Percentiles rank a stretch among this genome's conserved stretches.
Conservation (phyloP, 116 monocot genomes). For the Cymodocea nodosa region DNA sequence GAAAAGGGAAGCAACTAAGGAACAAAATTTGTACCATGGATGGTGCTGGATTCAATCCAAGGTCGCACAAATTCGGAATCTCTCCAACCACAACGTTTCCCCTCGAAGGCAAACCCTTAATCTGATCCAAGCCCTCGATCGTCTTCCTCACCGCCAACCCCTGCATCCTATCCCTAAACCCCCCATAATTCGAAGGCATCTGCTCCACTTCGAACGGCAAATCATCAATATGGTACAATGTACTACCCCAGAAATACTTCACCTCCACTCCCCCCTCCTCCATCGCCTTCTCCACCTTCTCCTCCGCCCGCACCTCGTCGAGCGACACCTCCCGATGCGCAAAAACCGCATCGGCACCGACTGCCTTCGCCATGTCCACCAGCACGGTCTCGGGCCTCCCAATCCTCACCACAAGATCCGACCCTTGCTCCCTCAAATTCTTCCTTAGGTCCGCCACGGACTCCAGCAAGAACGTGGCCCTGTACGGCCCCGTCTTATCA, state of each 20-base stretch:
- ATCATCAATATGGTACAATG: slow-evolving; percentile 62
- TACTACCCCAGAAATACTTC: slow-evolving; percentile 77
- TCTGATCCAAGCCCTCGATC: slow-evolving; percentile 44
- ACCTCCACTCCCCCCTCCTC: slow-evolving; percentile 68
- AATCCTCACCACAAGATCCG: slow-evolving; percentile 51
- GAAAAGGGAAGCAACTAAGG: not conserved
- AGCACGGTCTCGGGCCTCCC: slow-evolving; percentile 48
- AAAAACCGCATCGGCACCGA: slow-evolving; percentile 58
- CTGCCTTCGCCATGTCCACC: slow-evolving; percentile 31
- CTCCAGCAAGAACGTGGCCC: slow-evolving; percentile 46
- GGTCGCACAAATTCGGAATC: slow-evolving; percentile 48
- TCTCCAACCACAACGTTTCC: slow-evolving; percentile 59
- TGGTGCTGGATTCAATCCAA: slow-evolving; percentile 36
- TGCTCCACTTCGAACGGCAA: slow-evolving; percentile 48
- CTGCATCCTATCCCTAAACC: slow-evolving; percentile 47
- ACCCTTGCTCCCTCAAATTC: slow-evolving; percentile 33
- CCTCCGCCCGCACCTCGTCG: slow-evolving; percentile 52
- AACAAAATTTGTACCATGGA: slow-evolving; percentile 14
- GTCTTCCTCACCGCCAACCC: slow-evolving; percentile 49
- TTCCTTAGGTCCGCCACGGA: slow-evolving; percentile 47
- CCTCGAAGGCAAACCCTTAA: slow-evolving; percentile 49
- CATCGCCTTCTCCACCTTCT: slow-evolving; percentile 50
- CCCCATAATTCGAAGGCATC: slow-evolving; percentile 68
- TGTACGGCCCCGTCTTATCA: slow-evolving; percentile 58
- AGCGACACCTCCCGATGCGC: slow-evolving; percentile 49